Evolutionary conservation across 768 basidiomycete species (phyloP), one percentile per base, ranked within the genome.

Genomic region (Lactifluus pinguis): DNA sequence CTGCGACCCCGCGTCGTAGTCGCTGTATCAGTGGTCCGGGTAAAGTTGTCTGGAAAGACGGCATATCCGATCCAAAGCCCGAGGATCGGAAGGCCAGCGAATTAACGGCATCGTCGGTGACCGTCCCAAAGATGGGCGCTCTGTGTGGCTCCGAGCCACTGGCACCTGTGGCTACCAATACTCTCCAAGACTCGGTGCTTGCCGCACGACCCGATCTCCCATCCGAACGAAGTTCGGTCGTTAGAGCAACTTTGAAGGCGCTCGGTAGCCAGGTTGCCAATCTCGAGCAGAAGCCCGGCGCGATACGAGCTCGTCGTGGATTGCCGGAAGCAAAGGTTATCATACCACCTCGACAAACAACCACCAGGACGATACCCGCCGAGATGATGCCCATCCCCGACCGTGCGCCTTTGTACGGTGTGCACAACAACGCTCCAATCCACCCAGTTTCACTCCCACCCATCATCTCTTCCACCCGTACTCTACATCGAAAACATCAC

Each of bases 401-500:
- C 25, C 3, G 25, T 13, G 5, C 25, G 21, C 19, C 48, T 1
- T 13, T 29, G 39, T 30, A 47, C 3, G n/a, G 29, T 17, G n/a
- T 44, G n/a, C 9, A 38, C 53, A 50, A 19, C 2, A 47, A 41
- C 21, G 14, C 42, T 11, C 13, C 49, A 21, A 56, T 6, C 8
- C 61, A 57, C 17, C 41, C 61, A 1, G 3, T 63, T 38, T 59
- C 61, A 29, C 61, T 63, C 32, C 64, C 61, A 2, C 56, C 64
- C 17, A 53, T 65, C 13, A 15, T 63, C 32, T 36, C 51, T n/a
- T 30, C 53, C n/a, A 15, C 56, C n/a, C 64, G n/a, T 14, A 55
- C 64, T 25, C 21, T 65, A 8, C 64, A 53, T 38, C 56, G 64
- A 39, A 63, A 63, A 25, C 55, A 65, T 17, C 64, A 57, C 17